Evolutionary conservation across 2,329 filamentous ascomycete species (phyloP), one percentile per base, ranked within the genome.

Genomic region (Pseudogymnoascus verrucosus): DNA sequence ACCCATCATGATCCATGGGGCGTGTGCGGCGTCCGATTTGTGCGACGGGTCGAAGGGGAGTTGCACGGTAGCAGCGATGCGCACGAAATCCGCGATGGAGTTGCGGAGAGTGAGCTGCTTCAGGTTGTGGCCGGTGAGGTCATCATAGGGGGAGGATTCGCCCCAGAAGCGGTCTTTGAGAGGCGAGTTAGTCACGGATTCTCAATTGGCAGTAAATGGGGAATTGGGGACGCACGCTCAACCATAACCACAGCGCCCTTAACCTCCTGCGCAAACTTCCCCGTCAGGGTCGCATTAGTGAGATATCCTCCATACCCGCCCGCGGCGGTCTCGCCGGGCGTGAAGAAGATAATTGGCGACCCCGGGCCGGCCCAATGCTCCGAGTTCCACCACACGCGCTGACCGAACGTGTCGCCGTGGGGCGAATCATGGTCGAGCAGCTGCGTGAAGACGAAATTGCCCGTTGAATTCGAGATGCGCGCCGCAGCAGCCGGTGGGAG

Each of bases 391-490:
- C 78, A 84, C 70, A 79, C 85, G 44, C 78, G 76, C 72, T 84
- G 81, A 28, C 76, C 74, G 67, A 85, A 85, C 0, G 79, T 84
- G 10, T 82, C 82, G 11, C 83, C 72, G n/a, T 74, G 74, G 1
- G 82, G 82, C 67, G 85, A 75, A 4, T 77, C 72, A 72, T 88
- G 85, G 69, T 88, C 84, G 60, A 87, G 80, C 62, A 82, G 75
- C 71, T 87, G 84, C 66, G 80, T 71, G 65, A 85, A 86, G 26
- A 14, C 7, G 14, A 59, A 59, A 5, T 59, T 21, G 26, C 54
- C 54, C 21, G 42, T 47, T 23, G 42, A 47, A 4, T 47, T 47
- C 42, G 42, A 21, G 19, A 44, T 23, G 19, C 40, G 40, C 40
- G 40, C 40, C 1, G 40, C 10, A 4, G 19, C 19, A 3, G 40